A percentile compares a stretch with the other conserved stretches of the same genome.
These are phyloP conservation scores for Begonia fuchsioides DNA, from an alignment of 306 rosid genomes.

Conservation along the genomic window DNA sequence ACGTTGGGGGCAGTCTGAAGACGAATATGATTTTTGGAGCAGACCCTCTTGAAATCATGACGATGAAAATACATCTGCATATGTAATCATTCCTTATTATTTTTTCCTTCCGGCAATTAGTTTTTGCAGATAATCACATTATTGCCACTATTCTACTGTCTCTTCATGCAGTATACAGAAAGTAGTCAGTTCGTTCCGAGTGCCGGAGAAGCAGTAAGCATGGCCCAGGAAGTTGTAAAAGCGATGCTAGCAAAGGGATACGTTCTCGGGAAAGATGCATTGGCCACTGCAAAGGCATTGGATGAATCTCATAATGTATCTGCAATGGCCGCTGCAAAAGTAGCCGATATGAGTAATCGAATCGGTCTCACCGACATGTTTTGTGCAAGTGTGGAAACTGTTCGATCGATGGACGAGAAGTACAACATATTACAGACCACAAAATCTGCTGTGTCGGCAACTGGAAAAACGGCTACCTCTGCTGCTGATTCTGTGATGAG, in stretches of 20 bases:
- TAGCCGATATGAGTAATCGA: slow-evolving; percentile 61
- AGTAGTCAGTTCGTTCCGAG: slow-evolving; percentile 35
- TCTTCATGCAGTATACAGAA: slow-evolving; percentile 23
- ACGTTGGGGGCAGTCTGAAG: slow-evolving; percentile 74
- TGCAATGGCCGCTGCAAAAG: slow-evolving; percentile 57
- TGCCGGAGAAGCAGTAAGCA: slow-evolving; percentile 58
- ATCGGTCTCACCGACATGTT: slow-evolving; percentile 49
- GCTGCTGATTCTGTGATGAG: slow-evolving; percentile 49
- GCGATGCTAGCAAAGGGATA: slow-evolving; percentile 77
- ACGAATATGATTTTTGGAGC: slow-evolving; percentile 64
- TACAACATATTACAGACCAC: slow-evolving; percentile 58
- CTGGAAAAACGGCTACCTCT: slow-evolving; percentile 59
- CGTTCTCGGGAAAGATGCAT: slow-evolving; percentile 64
- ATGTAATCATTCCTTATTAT: slow-evolving; percentile 3
- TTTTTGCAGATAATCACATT: neutral
- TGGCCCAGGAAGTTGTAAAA: slow-evolving; percentile 72
- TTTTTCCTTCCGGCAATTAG: neutral
- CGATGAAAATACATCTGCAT: slow-evolving; percentile 34
- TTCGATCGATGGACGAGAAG: slow-evolving; percentile 44
- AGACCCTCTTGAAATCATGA: slow-evolving; percentile 23
- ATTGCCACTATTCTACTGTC: neutral
- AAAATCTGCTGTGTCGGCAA: slow-evolving; percentile 48
- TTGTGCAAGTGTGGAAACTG: slow-evolving; percentile 46
- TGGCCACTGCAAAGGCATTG: slow-evolving; percentile 52
- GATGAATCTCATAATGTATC: slow-evolving; percentile 69